Evolutionary conservation across 2,329 filamentous ascomycete genomes (phyloP), one percentile per base, ranked within the genome.

Genomic region (Diplodia seriata): DNA sequence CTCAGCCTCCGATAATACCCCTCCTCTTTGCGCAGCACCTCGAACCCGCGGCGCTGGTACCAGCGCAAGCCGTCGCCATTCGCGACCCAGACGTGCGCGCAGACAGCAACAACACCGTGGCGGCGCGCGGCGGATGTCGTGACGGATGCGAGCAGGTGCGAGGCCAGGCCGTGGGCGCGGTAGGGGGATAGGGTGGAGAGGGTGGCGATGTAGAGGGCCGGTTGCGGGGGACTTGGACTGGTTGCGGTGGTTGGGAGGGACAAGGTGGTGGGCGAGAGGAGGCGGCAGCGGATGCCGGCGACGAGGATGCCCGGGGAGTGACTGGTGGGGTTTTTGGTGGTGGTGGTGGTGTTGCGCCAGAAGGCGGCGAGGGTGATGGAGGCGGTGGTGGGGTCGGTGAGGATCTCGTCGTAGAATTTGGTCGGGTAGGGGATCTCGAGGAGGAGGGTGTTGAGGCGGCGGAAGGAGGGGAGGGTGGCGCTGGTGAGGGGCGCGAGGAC

Each of bases 201-300:
- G 0, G 87, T 89, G 68, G 87, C 85, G 65, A 90, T 86, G 76
- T 90, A 90, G 36, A 90, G 80, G n/a, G n/a, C n/a, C n/a, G n/a
- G n/a, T n/a, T n/a, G n/a, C n/a, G n/a, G n/a, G n/a, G n/a, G n/a
- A n/a, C n/a, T n/a, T n/a, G n/a, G n/a, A n/a, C n/a, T n/a, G n/a
- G n/a, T n/a, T n/a, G n/a, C n/a, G n/a, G n/a, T n/a, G 20, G 11
- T 31, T n/a, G 53, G 14, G 6, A 43, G 43, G 54, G 31, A 43
- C 64, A 33, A 14, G 69, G 65, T 12, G 66, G 49, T 33, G 38
- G 74, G 69, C 68, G 75, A 70, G 9, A 84, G 75, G 11, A 84
- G 73, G 29, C 81, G 80, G 71, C 83, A 84, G 43, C 83, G 80
- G 55, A 84, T 80, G 31, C 81, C 83, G 33, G 81, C 83, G 9